Conservation (phyloP, 176 grass and related monocot species). For the barley (Hordeum vulgare) region DNA sequence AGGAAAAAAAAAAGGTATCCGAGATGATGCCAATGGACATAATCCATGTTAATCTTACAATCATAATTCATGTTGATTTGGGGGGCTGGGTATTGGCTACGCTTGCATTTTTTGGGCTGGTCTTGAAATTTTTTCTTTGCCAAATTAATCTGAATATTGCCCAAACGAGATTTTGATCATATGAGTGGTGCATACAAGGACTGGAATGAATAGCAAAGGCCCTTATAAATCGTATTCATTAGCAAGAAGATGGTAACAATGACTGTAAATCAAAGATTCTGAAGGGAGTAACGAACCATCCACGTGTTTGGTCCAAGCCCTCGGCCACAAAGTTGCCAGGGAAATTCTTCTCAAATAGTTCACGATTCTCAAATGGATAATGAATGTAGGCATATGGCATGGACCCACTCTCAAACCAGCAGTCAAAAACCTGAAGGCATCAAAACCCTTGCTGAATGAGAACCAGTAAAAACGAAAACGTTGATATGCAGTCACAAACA, state of each 20-base stretch:
- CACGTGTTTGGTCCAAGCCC: slow-evolving; percentile 95
- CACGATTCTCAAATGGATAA: slow-evolving; percentile 97
- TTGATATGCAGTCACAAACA: background rate
- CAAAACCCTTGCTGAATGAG: slow-evolving; percentile 8
- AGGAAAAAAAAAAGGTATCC: background rate
- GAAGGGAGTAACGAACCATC: slow-evolving; percentile 63
- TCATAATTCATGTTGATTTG: background rate
- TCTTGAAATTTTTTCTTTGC: background rate
- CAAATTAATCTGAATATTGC: background rate
- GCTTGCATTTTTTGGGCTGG: background rate
- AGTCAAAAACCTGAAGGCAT: slow-evolving; percentile 84
- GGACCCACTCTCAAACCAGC: slow-evolving; percentile 98
- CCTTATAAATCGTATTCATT: background rate
- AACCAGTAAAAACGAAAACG: slow-evolving; percentile 8
- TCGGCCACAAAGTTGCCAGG: slow-evolving; percentile 97
- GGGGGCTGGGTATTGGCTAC: background rate
- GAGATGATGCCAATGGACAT: background rate
- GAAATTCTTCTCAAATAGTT: slow-evolving; percentile 95
- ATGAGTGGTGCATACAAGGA: background rate
- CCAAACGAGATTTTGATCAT: background rate
- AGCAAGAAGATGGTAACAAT: background rate
- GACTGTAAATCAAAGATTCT: background rate
- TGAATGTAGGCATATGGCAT: slow-evolving; percentile 99
- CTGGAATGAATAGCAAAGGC: background rate
- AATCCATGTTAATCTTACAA: background rate